Evolutionary conservation across 768 basidiomycete genomes (phyloP).

Genomic region (Russula brevipes): DNA sequence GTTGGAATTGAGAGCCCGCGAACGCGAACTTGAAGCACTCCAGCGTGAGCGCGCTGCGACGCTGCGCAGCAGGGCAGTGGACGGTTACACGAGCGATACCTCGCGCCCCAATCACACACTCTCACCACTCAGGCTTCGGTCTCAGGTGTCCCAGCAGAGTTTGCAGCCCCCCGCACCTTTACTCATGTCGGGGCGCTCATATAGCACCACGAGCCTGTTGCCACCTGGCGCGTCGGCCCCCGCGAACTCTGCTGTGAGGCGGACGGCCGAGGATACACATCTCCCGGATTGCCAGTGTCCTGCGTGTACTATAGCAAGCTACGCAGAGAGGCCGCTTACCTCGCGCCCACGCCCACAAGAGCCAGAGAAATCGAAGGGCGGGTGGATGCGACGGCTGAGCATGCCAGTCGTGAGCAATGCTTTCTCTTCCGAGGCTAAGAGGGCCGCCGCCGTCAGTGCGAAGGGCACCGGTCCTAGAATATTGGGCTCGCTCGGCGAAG

Average conservation of each 20-base stretch:
- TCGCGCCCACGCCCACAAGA: constrained; percentile 42
- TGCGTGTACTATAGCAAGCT: constrained; percentile 55
- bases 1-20: constrained; percentile 47
- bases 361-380: constrained; percentile 55
- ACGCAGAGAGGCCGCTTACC: constrained; percentile 35
- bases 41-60: constrained; percentile 30
- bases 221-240: constrained; percentile 31
- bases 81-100: constrained; percentile 31
- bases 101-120: constrained; percentile 28
- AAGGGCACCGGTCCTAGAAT: neutral
- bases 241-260: constrained; percentile 21
- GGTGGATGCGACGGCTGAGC: constrained; percentile 74
- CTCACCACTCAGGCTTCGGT: constrained; percentile 9
- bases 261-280: constrained; percentile 35
- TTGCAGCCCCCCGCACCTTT: constrained; percentile 12
- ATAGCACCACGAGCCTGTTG: constrained; percentile 41
- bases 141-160: constrained; percentile 17
- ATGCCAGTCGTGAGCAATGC: constrained; percentile 60
- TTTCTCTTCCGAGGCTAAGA: constrained; percentile 55
- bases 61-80: constrained; percentile 31
- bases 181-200: constrained; percentile 34
- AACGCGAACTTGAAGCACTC: constrained; percentile 27
- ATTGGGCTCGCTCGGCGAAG: constrained; percentile 13
- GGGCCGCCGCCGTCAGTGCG: constrained; percentile 22
- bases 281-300: constrained; percentile 65